Evolutionary conservation across 1,139 yeast genomes (phyloP), one percentile per base, ranked within the genome.

Genomic region (Candida sanyaensis): DNA sequence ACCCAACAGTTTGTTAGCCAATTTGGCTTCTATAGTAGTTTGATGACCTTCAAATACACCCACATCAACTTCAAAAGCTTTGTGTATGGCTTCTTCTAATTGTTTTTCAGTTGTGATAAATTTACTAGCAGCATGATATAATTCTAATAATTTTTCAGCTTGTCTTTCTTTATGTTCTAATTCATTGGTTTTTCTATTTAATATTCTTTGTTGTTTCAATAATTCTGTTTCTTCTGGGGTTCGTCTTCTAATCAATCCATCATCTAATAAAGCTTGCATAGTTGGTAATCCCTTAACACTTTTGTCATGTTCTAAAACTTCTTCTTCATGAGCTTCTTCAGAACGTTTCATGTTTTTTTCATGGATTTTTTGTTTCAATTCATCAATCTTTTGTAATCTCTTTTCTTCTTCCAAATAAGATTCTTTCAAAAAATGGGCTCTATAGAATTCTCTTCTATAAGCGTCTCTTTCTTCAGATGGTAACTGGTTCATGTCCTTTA

Each of bases 241-340:
- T 65, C 97, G 78, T 46, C 71, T 79, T 61, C 86, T 78, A 74
- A 91, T 80, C 52, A 90, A 69, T 13, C 92, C 88, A 3, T 88
- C 88, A 34, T 79, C 64, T 54, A 87, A 71, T 55, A 86, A 76
- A 38, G 81, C 75, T 58, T 87, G 92, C 53, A 91, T 75, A 2
- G 96, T 88, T 41, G 97, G 97, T 46, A 89, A 75, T 1, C 96
- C 88, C 1, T 96, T 88, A 58, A 86, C 77, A 50, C 73, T 76
- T 5, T 83, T 71, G 54, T 71, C 75, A 49, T 73, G 64, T 57
- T 69, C 53, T 59, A 64, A 55, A 46, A 64, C 59, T 48, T 68
- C 58, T 34, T 53, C 50, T 44, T 57, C 66, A 53, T 64, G 65
- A 42, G 55, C 58, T 45, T 61, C 65, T 58, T 60, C 65, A 50